Evolutionary conservation across 1,139 yeast genomes (phyloP).

Genomic region (Saccharomyces hybrid): DNA sequence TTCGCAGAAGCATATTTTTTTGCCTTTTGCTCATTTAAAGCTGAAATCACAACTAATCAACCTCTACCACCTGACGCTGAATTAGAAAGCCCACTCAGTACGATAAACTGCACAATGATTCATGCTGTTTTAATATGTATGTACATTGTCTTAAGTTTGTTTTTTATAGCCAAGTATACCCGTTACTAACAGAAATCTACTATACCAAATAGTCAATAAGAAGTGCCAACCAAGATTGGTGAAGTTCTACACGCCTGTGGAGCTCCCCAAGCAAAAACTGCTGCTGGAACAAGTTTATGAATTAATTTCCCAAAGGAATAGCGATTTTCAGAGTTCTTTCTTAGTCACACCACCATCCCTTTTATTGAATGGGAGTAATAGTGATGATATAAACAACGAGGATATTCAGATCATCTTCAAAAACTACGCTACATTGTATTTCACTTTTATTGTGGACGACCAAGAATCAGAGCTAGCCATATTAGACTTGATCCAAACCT

Average conservation of each 20-base stretch:
- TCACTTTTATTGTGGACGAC: constrained; percentile 91
- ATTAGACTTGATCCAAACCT: constrained; percentile 87
- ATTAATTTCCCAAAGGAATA: constrained; percentile 27
- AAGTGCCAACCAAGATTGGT: constrained; percentile 87
- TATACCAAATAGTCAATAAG: constrained; percentile 55
- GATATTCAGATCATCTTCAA: constrained; percentile 87
- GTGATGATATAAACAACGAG: constrained; percentile 56
- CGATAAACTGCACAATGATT: constrained; percentile 45
- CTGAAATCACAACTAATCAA: background rate
- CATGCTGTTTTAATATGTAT: constrained; percentile 82
- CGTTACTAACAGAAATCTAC: constrained; percentile 5
- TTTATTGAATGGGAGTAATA: constrained; percentile 58
- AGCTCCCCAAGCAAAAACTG: constrained; percentile 28
- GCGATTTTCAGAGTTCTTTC: constrained; percentile 29
- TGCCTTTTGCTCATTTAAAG: background rate
- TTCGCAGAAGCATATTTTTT: background rate
- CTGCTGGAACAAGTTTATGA: constrained; percentile 31
- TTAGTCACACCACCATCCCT: constrained; percentile 39
- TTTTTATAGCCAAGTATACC: background rate
- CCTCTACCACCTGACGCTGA: background rate
- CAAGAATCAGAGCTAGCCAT: constrained; percentile 94
- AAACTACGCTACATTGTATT: constrained; percentile 89
- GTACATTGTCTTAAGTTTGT: constrained; percentile 30
- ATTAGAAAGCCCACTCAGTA: background rate
- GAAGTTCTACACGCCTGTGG: constrained; percentile 86